Percentiles rank a stretch among this genome's conserved stretches.
These are phyloP conservation scores for Rhododendron vialii DNA, from an alignment of 148 eudicot genomes.

Conservation along the genomic window DNA sequence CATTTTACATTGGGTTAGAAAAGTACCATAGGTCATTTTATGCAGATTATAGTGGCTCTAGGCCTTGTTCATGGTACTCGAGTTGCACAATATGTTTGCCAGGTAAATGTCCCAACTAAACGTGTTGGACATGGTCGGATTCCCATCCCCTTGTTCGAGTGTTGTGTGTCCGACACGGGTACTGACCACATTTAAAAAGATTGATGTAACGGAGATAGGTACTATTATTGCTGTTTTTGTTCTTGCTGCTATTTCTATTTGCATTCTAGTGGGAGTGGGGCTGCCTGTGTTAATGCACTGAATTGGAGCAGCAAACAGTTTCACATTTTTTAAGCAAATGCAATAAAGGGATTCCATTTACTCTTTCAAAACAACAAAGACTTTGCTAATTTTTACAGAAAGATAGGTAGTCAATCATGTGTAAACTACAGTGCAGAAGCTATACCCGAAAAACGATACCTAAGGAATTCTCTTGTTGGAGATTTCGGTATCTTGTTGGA, in stretches of 20 bases:
- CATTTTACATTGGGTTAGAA: neutral
- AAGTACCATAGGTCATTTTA: neutral
- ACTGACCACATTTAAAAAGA: neutral
- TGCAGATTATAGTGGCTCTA: neutral
- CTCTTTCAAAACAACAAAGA: neutral
- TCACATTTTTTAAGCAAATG: neutral
- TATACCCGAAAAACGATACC: too few species aligned
- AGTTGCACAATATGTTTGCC: neutral
- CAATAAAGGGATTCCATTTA: neutral
- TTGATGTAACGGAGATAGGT: neutral
- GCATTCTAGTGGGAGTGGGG: neutral
- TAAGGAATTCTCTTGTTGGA: neutral
- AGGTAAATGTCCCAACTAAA: neutral
- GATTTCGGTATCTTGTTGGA: neutral
- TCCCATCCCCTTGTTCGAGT: neutral
- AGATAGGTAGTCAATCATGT: neutral
- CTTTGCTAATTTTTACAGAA: neutral
- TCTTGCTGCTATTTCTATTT: neutral
- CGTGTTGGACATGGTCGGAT: neutral
- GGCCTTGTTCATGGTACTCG: neutral
- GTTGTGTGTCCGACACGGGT: neutral
- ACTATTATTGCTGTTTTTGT: neutral
- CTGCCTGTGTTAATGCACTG: neutral
- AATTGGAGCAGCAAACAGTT: neutral
- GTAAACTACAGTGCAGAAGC: neutral